Evolutionary conservation across 768 basidiomycete genomes (phyloP).

Genomic region (Kwoniella europaea): DNA sequence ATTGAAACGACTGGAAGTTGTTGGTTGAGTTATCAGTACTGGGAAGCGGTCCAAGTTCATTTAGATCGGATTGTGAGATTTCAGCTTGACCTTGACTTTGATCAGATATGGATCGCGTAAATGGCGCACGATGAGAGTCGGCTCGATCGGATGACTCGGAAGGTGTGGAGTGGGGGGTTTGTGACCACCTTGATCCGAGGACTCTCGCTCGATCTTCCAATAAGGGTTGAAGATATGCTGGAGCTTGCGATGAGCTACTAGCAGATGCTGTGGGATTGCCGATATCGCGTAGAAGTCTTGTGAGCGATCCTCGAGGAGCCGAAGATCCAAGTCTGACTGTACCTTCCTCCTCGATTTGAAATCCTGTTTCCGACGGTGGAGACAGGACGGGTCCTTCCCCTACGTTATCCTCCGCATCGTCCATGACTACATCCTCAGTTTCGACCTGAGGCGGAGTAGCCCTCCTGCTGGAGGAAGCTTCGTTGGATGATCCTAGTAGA

Average conservation of each 20-base stretch:
- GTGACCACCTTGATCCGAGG: constrained; percentile 9
- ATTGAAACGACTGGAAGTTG: background rate
- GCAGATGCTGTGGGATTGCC: background rate
- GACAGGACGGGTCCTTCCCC: background rate
- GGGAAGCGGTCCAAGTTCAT: constrained; percentile 1
- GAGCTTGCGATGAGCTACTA: background rate
- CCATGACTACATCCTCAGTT: constrained; percentile 1
- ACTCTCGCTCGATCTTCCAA: background rate
- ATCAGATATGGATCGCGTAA: too few relatives aligned
- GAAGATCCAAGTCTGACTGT: constrained; percentile 1
- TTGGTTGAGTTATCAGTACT: background rate
- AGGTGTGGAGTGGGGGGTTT: background rate
- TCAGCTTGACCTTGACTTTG: background rate
- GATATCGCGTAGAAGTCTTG: constrained; percentile 20
- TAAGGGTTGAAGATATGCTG: constrained; percentile 9
- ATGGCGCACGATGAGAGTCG: background rate
- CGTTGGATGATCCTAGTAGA: constrained; percentile 8
- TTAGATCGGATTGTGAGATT: background rate
- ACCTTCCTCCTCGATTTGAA: background rate
- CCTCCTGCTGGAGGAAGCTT: constrained; percentile 3
- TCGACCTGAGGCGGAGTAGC: background rate
- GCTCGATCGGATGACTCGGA: background rate
- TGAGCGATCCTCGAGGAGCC: constrained; percentile 11
- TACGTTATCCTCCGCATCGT: background rate
- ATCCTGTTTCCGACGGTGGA: background rate